Conservation (phyloP, 2,329 filamentous ascomycete genomes). For the Huntiella savannae region DNA sequence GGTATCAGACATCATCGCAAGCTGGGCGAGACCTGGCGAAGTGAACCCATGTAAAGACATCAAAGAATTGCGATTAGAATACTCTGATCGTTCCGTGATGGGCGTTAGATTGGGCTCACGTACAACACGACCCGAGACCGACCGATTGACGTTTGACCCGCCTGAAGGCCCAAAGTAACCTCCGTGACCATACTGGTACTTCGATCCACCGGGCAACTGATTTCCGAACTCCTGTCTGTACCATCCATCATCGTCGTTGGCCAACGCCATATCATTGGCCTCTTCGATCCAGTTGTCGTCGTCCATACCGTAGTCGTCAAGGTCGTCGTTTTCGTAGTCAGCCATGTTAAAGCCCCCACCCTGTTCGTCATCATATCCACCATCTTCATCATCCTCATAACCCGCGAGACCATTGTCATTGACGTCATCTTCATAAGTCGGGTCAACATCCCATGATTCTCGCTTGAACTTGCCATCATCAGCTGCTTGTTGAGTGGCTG, state of each 20-base stretch:
- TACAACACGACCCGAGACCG: conserved; percentile 53
- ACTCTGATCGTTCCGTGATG: conserved; percentile 90
- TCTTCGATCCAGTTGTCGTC: conserved; percentile 88
- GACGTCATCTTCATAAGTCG: conserved; percentile 6
- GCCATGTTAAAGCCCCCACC: conserved; percentile 17
- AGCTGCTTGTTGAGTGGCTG: conserved; percentile 59
- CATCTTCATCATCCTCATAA: conserved; percentile 9
- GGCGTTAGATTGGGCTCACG: conserved; percentile 85
- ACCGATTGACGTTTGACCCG: conserved; percentile 34
- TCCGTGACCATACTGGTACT: conserved; percentile 51
- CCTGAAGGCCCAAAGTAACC: conserved; percentile 75
- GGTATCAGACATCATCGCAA: conserved; percentile 44
- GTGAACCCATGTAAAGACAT: conserved; percentile 46
- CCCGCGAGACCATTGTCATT: conserved; percentile 7
- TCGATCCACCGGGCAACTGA: conserved; percentile 24
- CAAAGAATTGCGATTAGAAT: conserved; percentile 83
- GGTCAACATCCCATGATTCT: conserved; percentile 25
- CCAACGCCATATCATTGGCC: conserved; percentile 82
- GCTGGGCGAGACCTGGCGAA: conserved; percentile 58
- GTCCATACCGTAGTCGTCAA: conserved; percentile 38
- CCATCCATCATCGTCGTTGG: conserved; percentile 81
- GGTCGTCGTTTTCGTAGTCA: conserved; percentile 35
- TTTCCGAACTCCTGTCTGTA: conserved; percentile 86
- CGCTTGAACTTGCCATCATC: conserved; percentile 58
- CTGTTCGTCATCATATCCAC: conserved; percentile 31